These are phyloP conservation scores for Saprolegnia diclina DNA, from an alignment of 352 stramenopile species.

Conservation along the genomic window DNA sequence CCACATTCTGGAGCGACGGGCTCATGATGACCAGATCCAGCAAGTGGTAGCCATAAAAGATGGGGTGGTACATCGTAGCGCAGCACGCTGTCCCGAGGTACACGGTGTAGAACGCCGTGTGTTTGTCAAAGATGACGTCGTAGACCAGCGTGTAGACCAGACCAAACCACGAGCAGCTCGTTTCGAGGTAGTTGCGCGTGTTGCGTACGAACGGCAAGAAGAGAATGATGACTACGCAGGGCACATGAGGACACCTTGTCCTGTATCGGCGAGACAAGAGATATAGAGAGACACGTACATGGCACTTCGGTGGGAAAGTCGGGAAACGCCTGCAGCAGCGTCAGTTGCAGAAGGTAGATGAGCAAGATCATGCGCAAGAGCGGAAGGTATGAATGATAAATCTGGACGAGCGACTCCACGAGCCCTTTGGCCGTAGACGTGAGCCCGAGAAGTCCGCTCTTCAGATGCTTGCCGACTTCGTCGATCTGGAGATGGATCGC, in stretches of 20 bases:
- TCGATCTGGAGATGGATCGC: constrained; percentile 10
- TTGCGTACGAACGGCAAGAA: constrained; percentile 24
- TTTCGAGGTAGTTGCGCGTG: constrained; percentile 24
- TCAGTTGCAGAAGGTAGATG: constrained; percentile 24
- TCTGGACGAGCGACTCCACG: not conserved
- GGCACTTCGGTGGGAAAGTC: constrained; percentile 16
- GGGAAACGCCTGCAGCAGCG: constrained; percentile 25
- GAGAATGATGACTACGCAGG: constrained; percentile 4
- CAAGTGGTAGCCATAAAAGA: constrained; percentile 29
- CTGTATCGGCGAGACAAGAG: no score
- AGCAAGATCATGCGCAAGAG: constrained; percentile 21
- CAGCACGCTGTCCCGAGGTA: constrained; percentile 23
- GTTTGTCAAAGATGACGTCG: constrained; percentile 26
- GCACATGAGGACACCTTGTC: not conserved
- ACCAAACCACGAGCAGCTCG: constrained; percentile 6
- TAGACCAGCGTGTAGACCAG: constrained; percentile 25
- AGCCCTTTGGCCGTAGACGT: constrained; percentile 4
- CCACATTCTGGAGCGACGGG: constrained; percentile 30
- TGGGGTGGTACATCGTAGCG: constrained; percentile 18
- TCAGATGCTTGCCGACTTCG: constrained; percentile 9
- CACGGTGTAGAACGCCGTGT: constrained; percentile 26
- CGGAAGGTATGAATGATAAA: constrained; percentile 19
- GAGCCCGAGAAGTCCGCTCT: not conserved
- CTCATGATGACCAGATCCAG: constrained; percentile 33
- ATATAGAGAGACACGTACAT: constrained; percentile 9